phyloP scores from a whole-genome alignment of 768 basidiomycete genomes.

The Kwoniella shandongensis region DNA sequence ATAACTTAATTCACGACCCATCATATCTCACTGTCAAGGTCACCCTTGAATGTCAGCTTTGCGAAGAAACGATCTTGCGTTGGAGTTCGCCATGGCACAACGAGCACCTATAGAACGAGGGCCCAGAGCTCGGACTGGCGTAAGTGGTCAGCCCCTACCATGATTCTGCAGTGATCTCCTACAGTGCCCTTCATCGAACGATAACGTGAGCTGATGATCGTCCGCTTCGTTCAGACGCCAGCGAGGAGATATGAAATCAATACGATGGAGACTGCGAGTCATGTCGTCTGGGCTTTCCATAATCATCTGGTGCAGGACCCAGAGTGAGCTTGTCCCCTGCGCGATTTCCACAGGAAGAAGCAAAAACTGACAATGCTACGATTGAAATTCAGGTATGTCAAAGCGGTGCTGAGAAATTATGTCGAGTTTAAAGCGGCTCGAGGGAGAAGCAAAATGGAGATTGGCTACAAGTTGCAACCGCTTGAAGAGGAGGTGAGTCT shows the following conservation, averaged over 20 bases:
- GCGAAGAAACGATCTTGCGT: too few relatives aligned
- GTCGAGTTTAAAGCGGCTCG: constrained; percentile 43
- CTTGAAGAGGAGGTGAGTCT: constrained; percentile 46
- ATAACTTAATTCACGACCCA: too few relatives aligned
- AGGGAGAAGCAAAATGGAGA: constrained; percentile 38
- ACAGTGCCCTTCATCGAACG: too few relatives aligned
- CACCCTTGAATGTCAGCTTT: too few relatives aligned
- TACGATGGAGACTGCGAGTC: neutral
- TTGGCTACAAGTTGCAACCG: constrained; percentile 39
- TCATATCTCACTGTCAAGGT: too few relatives aligned
- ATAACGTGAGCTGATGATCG: neutral
- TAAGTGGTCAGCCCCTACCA: too few relatives aligned
- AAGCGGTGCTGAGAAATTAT: constrained; percentile 44
- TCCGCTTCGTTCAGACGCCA: neutral
- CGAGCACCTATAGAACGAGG: too few relatives aligned
- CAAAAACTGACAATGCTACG: too few relatives aligned
- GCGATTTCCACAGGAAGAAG: too few relatives aligned
- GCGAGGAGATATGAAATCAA: neutral
- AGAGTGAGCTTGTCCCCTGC: too few relatives aligned
- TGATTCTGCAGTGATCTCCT: neutral
- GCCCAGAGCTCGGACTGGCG: too few relatives aligned
- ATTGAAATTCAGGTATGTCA: constrained; percentile 33
- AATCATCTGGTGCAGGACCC: neutral
- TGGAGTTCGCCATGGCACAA: too few relatives aligned
- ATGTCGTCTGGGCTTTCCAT: neutral